phyloP scores from a whole-genome alignment of 2,329 filamentous ascomycete genomes.

The Colletotrichum lupini region DNA sequence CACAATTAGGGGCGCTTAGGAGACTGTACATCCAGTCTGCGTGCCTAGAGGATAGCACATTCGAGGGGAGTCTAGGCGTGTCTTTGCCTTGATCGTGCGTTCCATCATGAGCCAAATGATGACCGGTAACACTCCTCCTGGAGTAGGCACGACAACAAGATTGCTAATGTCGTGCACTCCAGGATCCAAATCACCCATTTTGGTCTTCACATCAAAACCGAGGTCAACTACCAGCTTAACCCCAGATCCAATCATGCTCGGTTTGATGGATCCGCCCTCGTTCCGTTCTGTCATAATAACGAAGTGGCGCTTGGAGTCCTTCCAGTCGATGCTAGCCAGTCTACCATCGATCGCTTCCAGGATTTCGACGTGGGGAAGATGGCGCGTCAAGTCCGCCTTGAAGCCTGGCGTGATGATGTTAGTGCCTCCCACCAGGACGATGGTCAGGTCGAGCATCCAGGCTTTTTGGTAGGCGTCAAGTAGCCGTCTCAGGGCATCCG shows the following conservation, averaged over 20 bases:
- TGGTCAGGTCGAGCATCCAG: neutral
- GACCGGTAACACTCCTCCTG: neutral
- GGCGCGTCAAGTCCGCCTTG: neutral
- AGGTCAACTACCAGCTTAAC: neutral
- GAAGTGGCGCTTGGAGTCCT: neutral
- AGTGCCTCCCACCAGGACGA: neutral
- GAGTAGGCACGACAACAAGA: neutral
- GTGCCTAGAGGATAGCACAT: neutral
- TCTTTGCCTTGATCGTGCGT: neutral
- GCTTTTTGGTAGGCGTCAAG: neutral
- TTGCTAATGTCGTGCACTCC: neutral
- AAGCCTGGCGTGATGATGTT: neutral
- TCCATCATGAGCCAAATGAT: neutral
- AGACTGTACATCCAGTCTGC: neutral
- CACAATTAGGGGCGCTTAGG: neutral
- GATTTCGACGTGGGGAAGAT: neutral
- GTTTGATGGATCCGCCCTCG: neutral
- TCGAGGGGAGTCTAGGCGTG: neutral
- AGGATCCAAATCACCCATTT: neutral
- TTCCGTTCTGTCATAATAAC: neutral
- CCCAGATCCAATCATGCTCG: neutral
- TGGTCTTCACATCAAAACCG: neutral
- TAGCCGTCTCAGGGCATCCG: neutral
- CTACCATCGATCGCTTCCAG: neutral
- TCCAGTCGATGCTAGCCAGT: neutral